Base-by-base conservation (phyloP, 768 basidiomycete genomes). In the Hortiboletus flavorubellus region DNA sequence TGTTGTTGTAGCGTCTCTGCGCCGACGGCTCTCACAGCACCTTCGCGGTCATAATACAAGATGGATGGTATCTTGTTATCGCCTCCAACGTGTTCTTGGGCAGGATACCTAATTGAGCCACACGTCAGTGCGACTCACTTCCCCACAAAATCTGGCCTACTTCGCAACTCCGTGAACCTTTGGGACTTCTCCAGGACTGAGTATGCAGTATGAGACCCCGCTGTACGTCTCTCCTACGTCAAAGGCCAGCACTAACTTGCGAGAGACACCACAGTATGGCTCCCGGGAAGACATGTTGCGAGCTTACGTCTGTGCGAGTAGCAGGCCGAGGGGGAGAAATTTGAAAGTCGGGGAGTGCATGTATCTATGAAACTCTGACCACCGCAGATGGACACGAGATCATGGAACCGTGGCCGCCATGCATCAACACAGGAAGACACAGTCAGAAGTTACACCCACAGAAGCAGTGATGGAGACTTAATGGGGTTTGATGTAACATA, bases 1-100 rank as follows among this genome's bases (percentile, higher is more conserved):
- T 68, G 66, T 31, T 73, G 69, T 15, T 71, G 65, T 12, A 60
- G 21, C 0, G 78, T 73, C 53, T 79, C 78, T 1, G 76, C 77
- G 0, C 80, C 80, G 8, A 73, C 65, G 0, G 78, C 80, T 35
- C 63, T 69, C 2, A 75, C 65, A 0, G 42, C 34, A 4, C 78
- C 79, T n/a, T 67, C 54, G 8, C 59, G 51, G 54, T 79, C 78
- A 54, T 81, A 81, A 53, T 76, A 77, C 9, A 81, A 55, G 30
- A 79, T 66, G 0, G 78, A 76, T 0, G 78, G 79, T 35, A 81
- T 77, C 58, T 80, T 81, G n/a, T 73, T 74, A 51, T 78, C 74
- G 10, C 76, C 75, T 8, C 75, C 75, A 16, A 72, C 64, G 5
- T 72, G 66, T 23, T 77, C 74, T 56, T 78, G 77, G 1, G 72